A percentile compares a stretch with the other conserved stretches of the same genome.
phyloP scores from a whole-genome alignment of 208 protist genomes.

The Trypanosoma lewisi region DNA sequence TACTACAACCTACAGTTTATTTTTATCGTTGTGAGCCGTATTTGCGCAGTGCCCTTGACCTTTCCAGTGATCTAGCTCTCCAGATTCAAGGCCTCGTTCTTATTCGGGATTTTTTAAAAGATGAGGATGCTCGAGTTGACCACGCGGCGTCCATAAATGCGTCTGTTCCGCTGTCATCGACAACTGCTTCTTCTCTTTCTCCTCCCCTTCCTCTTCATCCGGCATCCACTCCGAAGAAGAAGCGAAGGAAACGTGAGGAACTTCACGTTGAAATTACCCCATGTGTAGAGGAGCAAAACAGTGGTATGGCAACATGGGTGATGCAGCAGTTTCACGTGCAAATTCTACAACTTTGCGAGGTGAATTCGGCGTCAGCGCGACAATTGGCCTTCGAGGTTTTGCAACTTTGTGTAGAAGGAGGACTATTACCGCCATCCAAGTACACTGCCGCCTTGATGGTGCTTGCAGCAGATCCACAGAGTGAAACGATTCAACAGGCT shows the following conservation, averaged over 20 bases:
- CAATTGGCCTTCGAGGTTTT: conserved; percentile 59
- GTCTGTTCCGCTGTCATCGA: conserved; percentile 4
- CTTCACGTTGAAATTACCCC: conserved; percentile 6
- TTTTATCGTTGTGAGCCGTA: conserved; percentile 49
- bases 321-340: conserved; percentile 66
- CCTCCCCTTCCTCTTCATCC: not conserved
- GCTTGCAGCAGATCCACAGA: conserved; percentile 57
- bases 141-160: conserved; percentile 36
- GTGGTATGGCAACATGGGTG: conserved; percentile 86
- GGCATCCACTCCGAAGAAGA: not conserved
- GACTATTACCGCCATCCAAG: conserved; percentile 67
- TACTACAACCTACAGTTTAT: conserved; percentile 73
- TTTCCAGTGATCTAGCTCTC: conserved; percentile 28
- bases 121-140: conserved; percentile 76
- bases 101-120: conserved; percentile 79
- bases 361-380: conserved; percentile 37
- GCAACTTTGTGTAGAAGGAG: conserved; percentile 49
- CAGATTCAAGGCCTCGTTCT: conserved; percentile 72
- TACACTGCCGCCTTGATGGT: conserved; percentile 57
- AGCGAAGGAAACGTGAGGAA: conserved; percentile 3
- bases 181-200: not conserved
- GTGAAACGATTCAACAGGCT: conserved; percentile 33
- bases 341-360: conserved; percentile 45
- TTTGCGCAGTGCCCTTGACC: conserved; percentile 42
- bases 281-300: conserved; percentile 64